Evolutionary conservation across 768 basidiomycete species (phyloP), one percentile per base, ranked within the genome.

Genomic region (Rhodotorula diobovata): DNA sequence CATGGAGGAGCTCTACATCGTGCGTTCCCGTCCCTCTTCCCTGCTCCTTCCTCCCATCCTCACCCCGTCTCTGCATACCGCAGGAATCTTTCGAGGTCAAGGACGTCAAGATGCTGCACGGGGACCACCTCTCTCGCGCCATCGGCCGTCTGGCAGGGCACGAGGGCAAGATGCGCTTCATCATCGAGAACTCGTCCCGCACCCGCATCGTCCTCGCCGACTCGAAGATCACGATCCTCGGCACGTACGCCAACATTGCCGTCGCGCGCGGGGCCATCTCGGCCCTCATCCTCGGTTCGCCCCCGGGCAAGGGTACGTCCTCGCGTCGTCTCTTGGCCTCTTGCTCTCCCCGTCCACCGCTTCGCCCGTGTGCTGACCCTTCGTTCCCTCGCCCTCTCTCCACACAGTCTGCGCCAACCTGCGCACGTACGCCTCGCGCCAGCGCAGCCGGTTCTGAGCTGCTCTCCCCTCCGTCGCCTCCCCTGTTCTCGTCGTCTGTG

Each of bases 141-240:
- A 97, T 99, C 71, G 96, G 93, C 87, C 94, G 96, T 76, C 98
- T 99, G 79, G 96, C 96, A 20, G 96, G 96, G 10, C 93, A 99
- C 79, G 93, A 96, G 73, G 96, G 96, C 55, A 97, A 97, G 83
- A 97, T 94, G 20, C 94, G 96, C 80, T 98, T 97, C 80, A 93
- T 94, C 4, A 98, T 99, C 66, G 96, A 99, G 83, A 99, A 98
- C 77, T 86, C 93, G 6, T 94, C 89, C 76, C 86, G 95, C 67
- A 99, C 96, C 37, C 89, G 96, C n/a, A 97, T 99, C 67, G 91
- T 99, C 57, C 87, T 99, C 53, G 96, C 96, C 20, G 96, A 99
- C 79, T 93, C 93, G 39, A 94, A 96, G 86, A 96, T 99, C 50
- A 94, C 97, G 77, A 97, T 99, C 76, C 88, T 99, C 81, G 96